Conservation (phyloP, 1,139 yeast species). For the Wickerhamomyces sp. region DNA sequence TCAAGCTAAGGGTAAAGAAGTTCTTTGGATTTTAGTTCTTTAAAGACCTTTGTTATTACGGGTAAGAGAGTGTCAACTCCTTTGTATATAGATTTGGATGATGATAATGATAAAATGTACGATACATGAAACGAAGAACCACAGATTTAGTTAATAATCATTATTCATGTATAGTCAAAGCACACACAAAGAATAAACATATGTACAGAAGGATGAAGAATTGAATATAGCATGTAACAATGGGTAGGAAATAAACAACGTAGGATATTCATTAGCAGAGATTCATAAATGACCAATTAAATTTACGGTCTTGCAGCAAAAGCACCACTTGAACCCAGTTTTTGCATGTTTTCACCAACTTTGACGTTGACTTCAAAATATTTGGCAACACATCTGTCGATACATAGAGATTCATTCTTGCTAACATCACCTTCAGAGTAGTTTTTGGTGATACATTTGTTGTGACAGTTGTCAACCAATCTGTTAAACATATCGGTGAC, state of each 20-base stretch:
- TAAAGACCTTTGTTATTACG: not conserved
- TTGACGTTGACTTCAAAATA: conserved; percentile 94
- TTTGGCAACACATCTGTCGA: conserved; percentile 96
- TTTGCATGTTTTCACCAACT: conserved; percentile 90
- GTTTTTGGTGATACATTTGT: conserved; percentile 66
- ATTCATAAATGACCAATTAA: not conserved
- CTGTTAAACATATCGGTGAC: conserved; percentile 97
- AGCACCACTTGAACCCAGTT: conserved; percentile 50
- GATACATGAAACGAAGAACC: not conserved
- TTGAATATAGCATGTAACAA: too few species aligned
- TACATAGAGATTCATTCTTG: conserved; percentile 84
- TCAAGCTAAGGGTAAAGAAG: conserved; percentile 57
- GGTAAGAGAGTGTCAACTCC: not conserved
- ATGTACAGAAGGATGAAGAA: not conserved
- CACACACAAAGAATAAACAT: not conserved
- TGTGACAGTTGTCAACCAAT: conserved; percentile 76
- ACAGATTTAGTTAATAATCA: not conserved
- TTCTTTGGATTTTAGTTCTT: conserved; percentile 46
- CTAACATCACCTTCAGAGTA: conserved; percentile 75
- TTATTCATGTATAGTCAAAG: too few species aligned
- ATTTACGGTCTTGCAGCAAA: conserved; percentile 30
- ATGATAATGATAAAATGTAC: not conserved
- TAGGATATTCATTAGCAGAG: not conserved
- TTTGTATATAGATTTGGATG: not conserved
- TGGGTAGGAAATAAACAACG: not conserved